Evolutionary conservation across 176 grass and related monocot species (phyloP).

Genomic region (Hsuehochloa calcarea): DNA sequence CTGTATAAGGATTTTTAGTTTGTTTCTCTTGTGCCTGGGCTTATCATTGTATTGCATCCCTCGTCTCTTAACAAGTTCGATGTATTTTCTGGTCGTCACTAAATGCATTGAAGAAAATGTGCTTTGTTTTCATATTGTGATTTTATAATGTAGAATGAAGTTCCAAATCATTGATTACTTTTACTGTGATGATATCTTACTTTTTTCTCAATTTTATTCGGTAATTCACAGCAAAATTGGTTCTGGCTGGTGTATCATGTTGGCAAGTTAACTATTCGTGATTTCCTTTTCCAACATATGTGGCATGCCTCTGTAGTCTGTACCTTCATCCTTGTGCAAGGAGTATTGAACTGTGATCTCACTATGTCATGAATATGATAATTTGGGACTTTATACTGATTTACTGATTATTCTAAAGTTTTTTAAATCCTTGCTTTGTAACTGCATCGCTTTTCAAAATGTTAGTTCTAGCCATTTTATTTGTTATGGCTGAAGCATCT

Average conservation of each 20-base stretch:
- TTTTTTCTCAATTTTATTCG: not conserved
- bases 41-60: not conserved
- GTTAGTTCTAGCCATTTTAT: conserved; percentile 16
- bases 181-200: not conserved
- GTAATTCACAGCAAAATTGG: not conserved
- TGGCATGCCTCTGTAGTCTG: not conserved
- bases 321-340: not conserved
- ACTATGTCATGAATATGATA: not conserved
- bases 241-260: not conserved
- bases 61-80: not conserved
- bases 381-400: not conserved
- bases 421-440: not conserved
- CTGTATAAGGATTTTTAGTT: not conserved
- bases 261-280: not conserved
- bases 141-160: not conserved
- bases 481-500: not conserved
- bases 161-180: not conserved
- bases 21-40: not conserved
- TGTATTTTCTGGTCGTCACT: not conserved
- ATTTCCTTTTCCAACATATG: not conserved
- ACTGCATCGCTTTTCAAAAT: not conserved
- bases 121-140: not conserved
- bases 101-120: not conserved
- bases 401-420: not conserved
- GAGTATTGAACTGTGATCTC: not conserved